Evolutionary conservation across 2,329 filamentous ascomycete genomes (phyloP).

Genomic region (Stachybotrys chartarum): DNA sequence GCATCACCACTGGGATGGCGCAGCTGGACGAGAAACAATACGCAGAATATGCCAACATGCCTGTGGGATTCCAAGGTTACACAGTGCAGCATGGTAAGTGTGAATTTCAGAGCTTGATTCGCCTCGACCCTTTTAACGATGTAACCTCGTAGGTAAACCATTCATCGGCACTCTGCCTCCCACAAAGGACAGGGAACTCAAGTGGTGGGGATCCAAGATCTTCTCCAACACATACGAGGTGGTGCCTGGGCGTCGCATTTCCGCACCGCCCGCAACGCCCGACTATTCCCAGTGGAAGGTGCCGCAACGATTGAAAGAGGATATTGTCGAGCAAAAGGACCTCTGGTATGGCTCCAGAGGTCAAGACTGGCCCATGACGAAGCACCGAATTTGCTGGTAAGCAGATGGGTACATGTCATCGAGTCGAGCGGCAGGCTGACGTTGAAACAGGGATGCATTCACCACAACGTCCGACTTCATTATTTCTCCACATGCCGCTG

Average conservation of each 20-base stretch:
- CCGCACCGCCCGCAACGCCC: conserved; percentile 43
- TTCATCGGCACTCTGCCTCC: conserved; percentile 53
- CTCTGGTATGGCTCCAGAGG: conserved; percentile 53
- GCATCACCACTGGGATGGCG: conserved; percentile 51
- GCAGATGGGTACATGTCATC: conserved; percentile 12
- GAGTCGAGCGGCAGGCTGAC: conserved; percentile 2
- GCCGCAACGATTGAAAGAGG: conserved; percentile 44
- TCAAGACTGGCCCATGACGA: conserved; percentile 49
- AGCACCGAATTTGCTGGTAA: conserved; percentile 62
- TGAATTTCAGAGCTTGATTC: not conserved
- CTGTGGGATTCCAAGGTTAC: conserved; percentile 37
- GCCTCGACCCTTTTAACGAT: conserved; percentile 5
- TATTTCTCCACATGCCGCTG: conserved; percentile 48
- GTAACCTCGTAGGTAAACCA: conserved; percentile 26
- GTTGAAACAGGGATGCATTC: conserved; percentile 51
- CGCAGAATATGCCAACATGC: conserved; percentile 38
- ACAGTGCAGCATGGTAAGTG: conserved; percentile 26
- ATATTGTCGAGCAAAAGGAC: conserved; percentile 48
- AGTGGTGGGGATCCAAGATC: conserved; percentile 56
- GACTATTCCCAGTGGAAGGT: conserved; percentile 61
- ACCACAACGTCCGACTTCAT: conserved; percentile 56
- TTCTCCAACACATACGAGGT: conserved; percentile 49
- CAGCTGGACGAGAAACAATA: conserved; percentile 40
- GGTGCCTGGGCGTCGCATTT: conserved; percentile 45
- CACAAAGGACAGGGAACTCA: conserved; percentile 41